Conservation (phyloP, 2,329 filamentous ascomycete species). For the Karstenula rhodostoma region DNA sequence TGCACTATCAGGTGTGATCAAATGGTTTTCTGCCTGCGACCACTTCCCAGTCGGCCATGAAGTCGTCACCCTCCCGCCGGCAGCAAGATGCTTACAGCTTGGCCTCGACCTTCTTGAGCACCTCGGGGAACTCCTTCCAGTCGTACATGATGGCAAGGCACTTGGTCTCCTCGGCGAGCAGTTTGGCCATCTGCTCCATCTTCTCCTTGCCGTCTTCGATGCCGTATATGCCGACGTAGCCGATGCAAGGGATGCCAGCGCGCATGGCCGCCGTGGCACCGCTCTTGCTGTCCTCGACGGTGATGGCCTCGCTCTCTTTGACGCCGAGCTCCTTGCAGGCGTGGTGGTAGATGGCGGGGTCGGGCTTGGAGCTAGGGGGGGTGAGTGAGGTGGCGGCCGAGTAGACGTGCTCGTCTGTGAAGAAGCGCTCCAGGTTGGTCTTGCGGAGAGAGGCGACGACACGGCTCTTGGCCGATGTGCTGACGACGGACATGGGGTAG, state of each 20-base stretch:
- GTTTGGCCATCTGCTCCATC: constrained; percentile 59
- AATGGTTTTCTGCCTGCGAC: background rate
- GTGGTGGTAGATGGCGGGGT: constrained; percentile 86
- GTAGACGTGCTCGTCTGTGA: constrained; percentile 77
- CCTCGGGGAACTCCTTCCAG: constrained; percentile 61
- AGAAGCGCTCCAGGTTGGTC: constrained; percentile 81
- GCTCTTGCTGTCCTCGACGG: constrained; percentile 89
- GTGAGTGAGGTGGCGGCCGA: constrained; percentile 81
- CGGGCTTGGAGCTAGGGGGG: constrained; percentile 86
- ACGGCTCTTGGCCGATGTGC: constrained; percentile 78
- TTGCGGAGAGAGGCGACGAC: constrained; percentile 81
- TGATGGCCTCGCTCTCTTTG: constrained; percentile 74
- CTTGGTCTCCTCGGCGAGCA: constrained; percentile 58
- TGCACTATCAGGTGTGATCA: constrained; percentile 5
- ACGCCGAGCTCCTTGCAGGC: constrained; percentile 78
- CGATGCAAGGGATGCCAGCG: constrained; percentile 81
- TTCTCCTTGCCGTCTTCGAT: constrained; percentile 53
- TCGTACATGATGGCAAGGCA: constrained; percentile 59
- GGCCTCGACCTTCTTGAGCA: constrained; percentile 58
- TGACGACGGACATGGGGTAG: constrained; percentile 82
- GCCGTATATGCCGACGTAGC: constrained; percentile 76
- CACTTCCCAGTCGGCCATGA: constrained; percentile 6
- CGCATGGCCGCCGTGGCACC: constrained; percentile 79
- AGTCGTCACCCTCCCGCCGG: background rate
- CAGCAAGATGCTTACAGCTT: constrained; percentile 37